Percentiles rank a stretch among this genome's conserved stretches.
These are phyloP conservation scores for Cladophialophora immunda DNA, from an alignment of 2,329 filamentous ascomycete species.

Conservation along the genomic window DNA sequence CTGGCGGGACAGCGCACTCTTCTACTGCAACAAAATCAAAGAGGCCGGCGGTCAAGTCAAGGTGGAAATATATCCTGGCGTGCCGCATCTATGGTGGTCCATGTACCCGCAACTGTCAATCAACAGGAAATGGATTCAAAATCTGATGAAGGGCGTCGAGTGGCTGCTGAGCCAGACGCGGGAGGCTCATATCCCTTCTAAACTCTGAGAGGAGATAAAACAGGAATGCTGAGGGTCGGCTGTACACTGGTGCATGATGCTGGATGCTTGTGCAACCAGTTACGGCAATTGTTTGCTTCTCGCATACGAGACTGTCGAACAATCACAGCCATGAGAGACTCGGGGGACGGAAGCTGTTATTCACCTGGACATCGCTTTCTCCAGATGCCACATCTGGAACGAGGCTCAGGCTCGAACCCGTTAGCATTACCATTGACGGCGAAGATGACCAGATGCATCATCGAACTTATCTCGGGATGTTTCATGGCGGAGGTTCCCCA, in stretches of 20 bases:
- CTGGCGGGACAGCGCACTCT: constrained; percentile 29
- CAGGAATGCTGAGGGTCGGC: background rate
- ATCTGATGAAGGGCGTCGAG: constrained; percentile 28
- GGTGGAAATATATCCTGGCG: constrained; percentile 33
- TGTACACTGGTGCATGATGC: background rate
- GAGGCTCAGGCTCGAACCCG: background rate
- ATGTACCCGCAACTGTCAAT: constrained; percentile 32
- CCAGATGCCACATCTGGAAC: background rate
- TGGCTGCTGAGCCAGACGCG: constrained; percentile 26
- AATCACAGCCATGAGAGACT: background rate
- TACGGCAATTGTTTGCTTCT: background rate
- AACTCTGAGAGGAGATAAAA: too few relatives aligned
- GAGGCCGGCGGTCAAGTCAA: constrained; percentile 25
- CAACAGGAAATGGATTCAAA: constrained; percentile 28
- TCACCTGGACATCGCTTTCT: background rate
- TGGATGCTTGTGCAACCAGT: background rate
- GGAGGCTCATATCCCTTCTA: background rate
- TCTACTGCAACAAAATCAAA: constrained; percentile 28
- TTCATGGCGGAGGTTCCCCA: too few relatives aligned
- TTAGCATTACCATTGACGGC: background rate
- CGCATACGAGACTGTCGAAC: background rate
- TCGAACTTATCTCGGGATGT: background rate
- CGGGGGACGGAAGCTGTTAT: background rate
- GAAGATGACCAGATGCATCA: background rate
- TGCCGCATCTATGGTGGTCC: constrained; percentile 27